Evolutionary conservation across 495 filamentous ascomycete genomes (phyloP), one percentile per base, ranked within the genome.

Genomic region (Symbiotaphrina buchneri): DNA sequence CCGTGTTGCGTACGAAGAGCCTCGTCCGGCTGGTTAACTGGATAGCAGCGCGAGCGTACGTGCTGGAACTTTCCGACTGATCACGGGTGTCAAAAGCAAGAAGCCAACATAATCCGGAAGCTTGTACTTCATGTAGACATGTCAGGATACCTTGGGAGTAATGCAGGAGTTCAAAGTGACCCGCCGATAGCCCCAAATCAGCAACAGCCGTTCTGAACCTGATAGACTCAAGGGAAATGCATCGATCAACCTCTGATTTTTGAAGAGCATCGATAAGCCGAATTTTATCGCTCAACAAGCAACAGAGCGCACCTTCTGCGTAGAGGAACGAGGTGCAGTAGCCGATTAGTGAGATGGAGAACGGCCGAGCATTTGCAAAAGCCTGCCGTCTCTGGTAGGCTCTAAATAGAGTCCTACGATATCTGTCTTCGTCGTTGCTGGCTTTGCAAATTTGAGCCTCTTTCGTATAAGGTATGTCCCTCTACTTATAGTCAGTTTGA

Each of bases 1-100:
- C 41, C 39, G 68, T 69, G 42, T 83, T 72, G 10, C 76, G 67
- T 2, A 79, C 74, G 41, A 80, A 73, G 10, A 78, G 45, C 41
- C 63, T 66, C 19, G 57, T 43, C 10, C 52, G 55, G 4, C 60
- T 58, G 1, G 50, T 48, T 5, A 76, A 41, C 3, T 32, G 47
- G 2, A 50, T 45, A 1, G 46, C 39, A 6, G 56, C 19, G 39
- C 1, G 71, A n/a, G n/a, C n/a, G 44, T 15, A 65, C 32, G 6
- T 48, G 37, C 8, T 47, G 46, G 8, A 43, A 36, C 24, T 47
- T 52, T 4, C 31, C 28, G 8, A 28, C 40, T 1, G 35, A 34
- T 20, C 38, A 16, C 15, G 38, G 35, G 6, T 29, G 31, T 69
- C 58, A 31, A 81, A 53, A 3, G 61, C 59, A n/a, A 80, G 42